These are phyloP conservation scores for Colletotrichum graminicola DNA, from an alignment of 2,329 filamentous ascomycete genomes.

Conservation along the genomic window DNA sequence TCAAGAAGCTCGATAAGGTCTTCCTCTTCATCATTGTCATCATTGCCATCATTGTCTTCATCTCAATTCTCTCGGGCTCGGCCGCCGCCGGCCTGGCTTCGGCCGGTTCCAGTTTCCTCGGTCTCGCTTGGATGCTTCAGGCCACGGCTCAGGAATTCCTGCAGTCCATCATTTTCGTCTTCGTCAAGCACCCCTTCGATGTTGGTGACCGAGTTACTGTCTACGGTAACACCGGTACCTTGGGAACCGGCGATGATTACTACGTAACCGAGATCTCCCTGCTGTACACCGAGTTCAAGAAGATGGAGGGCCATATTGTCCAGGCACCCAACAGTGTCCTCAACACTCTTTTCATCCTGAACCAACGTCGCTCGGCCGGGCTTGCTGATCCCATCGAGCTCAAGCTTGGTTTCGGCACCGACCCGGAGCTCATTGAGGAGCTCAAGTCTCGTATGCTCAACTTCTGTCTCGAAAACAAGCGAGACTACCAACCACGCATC, in stretches of 20 bases:
- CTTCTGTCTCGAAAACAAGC: slow-evolving; percentile 87
- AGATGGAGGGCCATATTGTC: slow-evolving; percentile 96
- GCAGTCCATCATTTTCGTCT: slow-evolving; percentile 94
- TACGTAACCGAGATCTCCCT: slow-evolving; percentile 95
- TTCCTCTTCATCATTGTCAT: slow-evolving; percentile 88
- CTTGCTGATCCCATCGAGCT: slow-evolving; percentile 89
- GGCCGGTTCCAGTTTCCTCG: slow-evolving; percentile 87
- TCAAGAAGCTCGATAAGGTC: slow-evolving; percentile 88
- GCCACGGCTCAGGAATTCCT: slow-evolving; percentile 95
- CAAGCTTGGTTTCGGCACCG: slow-evolving; percentile 89
- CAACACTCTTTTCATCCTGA: slow-evolving; percentile 94
- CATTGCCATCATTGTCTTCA: slow-evolving; percentile 86
- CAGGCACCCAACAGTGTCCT: slow-evolving; percentile 95
- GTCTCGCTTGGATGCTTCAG: slow-evolving; percentile 91
- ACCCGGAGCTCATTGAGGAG: slow-evolving; percentile 82
- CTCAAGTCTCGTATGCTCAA: slow-evolving; percentile 85
- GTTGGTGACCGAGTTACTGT: slow-evolving; percentile 93
- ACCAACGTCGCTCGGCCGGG: slow-evolving; percentile 89
- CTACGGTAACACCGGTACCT: slow-evolving; percentile 88
- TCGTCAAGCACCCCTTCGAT: slow-evolving; percentile 97
- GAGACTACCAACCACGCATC: slow-evolving; percentile 88
- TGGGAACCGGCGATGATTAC: slow-evolving; percentile 87
- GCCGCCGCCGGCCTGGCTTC: slow-evolving; percentile 93
- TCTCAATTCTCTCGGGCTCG: slow-evolving; percentile 89
- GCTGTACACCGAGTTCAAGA: slow-evolving; percentile 97